Evolutionary conservation across 305 asterid species (phyloP).

Genomic region (Fraxinus floribunda): DNA sequence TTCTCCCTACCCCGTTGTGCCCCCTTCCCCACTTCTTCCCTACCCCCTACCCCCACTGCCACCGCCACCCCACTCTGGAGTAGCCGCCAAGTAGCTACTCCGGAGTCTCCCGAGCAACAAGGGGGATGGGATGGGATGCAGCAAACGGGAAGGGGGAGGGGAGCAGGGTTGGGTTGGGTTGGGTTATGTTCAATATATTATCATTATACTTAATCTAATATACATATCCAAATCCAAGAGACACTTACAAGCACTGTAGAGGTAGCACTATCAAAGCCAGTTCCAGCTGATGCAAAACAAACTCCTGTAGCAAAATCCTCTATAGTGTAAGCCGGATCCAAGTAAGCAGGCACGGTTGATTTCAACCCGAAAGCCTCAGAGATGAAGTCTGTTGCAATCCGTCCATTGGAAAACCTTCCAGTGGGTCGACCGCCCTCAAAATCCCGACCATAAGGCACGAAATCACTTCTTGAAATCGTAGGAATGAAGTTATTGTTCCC

Average conservation of each 20-base stretch:
- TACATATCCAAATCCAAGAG: neutral
- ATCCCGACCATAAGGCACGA: slow-evolving; percentile 74
- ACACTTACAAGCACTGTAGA: slow-evolving; percentile 57
- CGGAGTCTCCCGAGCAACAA: neutral
- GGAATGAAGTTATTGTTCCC: slow-evolving; percentile 74
- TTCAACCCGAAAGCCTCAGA: slow-evolving; percentile 68
- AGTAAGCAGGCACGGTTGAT: slow-evolving; percentile 54
- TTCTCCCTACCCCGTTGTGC: neutral
- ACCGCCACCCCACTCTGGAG: neutral
- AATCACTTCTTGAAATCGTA: slow-evolving; percentile 57
- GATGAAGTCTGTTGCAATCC: slow-evolving; percentile 62
- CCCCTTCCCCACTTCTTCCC: neutral
- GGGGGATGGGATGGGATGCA: neutral
- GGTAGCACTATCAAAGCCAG: slow-evolving; percentile 65
- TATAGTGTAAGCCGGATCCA: slow-evolving; percentile 58
- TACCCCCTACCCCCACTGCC: neutral
- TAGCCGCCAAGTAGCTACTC: neutral
- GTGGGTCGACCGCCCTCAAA: slow-evolving; percentile 56
- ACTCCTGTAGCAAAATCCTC: slow-evolving; percentile 69
- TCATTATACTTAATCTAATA: neutral
- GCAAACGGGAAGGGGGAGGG: neutral
- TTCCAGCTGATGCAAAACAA: slow-evolving; percentile 89
- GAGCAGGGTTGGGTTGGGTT: neutral
- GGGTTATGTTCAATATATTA: neutral
- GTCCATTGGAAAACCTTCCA: slow-evolving; percentile 71